Conservation (phyloP, 345 rosid genomes). For the Eucalyptus sp. region DNA sequence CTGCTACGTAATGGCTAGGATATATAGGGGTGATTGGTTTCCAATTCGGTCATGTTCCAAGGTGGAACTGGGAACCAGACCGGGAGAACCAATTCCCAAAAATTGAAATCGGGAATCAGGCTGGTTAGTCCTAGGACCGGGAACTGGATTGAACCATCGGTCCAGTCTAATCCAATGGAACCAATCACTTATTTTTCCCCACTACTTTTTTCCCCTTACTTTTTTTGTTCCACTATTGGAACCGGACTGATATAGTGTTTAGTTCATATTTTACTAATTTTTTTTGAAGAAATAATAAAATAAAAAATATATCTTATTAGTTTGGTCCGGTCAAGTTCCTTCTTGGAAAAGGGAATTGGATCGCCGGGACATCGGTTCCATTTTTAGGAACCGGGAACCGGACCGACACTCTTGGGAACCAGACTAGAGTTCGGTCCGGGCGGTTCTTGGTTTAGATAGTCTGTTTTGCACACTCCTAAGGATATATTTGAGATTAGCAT, state of each 20-base stretch:
- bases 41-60: rapidly evolving
- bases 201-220: no score
- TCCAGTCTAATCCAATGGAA: rapidly evolving
- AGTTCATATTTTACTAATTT: no score
- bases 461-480: no score
- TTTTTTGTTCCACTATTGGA: no score
- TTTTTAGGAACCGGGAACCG: rapidly evolving
- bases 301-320: no score
- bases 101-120: rapidly evolving
- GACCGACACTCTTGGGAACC: rapidly evolving
- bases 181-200: no score
- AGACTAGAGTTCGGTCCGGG: rapidly evolving
- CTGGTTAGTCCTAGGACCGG: rapidly evolving
- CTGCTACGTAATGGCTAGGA: neutral
- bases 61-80: no score
- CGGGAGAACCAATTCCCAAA: no score
- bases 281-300: no score
- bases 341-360: no score
- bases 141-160: rapidly evolving
- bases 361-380: rapidly evolving
- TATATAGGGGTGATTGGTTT: rapidly evolving
- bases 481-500: neutral
- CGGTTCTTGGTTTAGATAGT: rapidly evolving
- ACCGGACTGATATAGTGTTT: no score
- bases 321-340: rapidly evolving